These are phyloP conservation scores for Kregervanrija fluxuum DNA, from an alignment of 805 yeast species.

Conservation along the genomic window DNA sequence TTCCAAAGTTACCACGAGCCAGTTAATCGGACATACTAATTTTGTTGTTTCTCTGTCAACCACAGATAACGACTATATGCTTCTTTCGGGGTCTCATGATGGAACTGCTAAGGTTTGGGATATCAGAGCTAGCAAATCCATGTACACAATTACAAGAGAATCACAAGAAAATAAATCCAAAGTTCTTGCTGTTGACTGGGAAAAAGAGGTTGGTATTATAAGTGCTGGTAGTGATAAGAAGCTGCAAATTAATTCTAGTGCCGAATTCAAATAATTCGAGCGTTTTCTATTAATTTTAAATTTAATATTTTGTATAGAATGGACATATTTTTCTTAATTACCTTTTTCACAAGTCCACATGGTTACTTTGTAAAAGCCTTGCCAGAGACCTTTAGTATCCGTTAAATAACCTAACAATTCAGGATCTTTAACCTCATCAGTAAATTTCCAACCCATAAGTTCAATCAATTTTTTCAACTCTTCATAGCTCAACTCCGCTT, in stretches of 20 bases:
- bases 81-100: slow-evolving; percentile 89
- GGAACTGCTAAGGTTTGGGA: slow-evolving; percentile 97
- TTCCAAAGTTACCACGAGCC: slow-evolving; percentile 55
- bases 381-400: slow-evolving; percentile 61
- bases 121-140: slow-evolving; percentile 72
- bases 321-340: neutral
- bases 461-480: slow-evolving; percentile 53
- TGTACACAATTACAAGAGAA: slow-evolving; percentile 79
- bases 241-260: slow-evolving; percentile 63
- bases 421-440: slow-evolving; percentile 27
- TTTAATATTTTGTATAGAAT: neutral
- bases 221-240: slow-evolving; percentile 95
- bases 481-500: slow-evolving; percentile 64
- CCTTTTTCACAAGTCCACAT: slow-evolving; percentile 40
- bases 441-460: slow-evolving; percentile 56
- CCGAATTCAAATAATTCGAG: slow-evolving; percentile 17
- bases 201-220: slow-evolving; percentile 66
- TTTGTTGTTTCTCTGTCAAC: slow-evolving; percentile 77
- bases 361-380: slow-evolving; percentile 65
- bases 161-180: slow-evolving; percentile 47
- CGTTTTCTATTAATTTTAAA: neutral
- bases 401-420: slow-evolving; percentile 57
- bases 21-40: slow-evolving; percentile 83
- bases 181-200: slow-evolving; percentile 87
- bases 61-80: slow-evolving; percentile 74